Percentiles rank a stretch among this genome's conserved stretches.
These are phyloP conservation scores for Phyllostachys edulis DNA, from an alignment of 176 grass and related monocot species.

Conservation along the genomic window DNA sequence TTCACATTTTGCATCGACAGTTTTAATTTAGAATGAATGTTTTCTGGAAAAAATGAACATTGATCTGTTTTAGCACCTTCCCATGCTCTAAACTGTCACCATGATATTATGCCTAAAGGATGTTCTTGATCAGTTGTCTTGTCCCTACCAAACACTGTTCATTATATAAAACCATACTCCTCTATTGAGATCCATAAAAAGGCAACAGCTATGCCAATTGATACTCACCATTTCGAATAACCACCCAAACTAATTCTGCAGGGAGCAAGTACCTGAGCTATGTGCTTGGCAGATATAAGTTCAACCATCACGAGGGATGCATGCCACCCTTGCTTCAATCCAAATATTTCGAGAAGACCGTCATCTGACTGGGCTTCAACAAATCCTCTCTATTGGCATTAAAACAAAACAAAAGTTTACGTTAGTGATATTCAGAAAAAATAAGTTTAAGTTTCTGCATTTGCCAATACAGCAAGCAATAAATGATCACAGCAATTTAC, in stretches of 20 bases:
- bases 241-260: background rate
- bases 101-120: background rate
- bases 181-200: background rate
- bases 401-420: background rate
- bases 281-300: conserved; percentile 99
- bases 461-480: conserved; percentile 1
- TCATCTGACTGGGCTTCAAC: conserved; percentile 90
- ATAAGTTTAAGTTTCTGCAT: background rate
- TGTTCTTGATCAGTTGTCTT: background rate
- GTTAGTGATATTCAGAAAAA: background rate
- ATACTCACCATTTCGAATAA: background rate
- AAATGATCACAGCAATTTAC: conserved; percentile 21
- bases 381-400: conserved; percentile 77
- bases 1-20: background rate
- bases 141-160: background rate
- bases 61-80: background rate
- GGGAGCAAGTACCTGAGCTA: conserved; percentile 68
- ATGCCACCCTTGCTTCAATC: conserved; percentile 99
- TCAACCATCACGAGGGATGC: conserved; percentile 99
- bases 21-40: background rate
- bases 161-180: background rate
- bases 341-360: conserved; percentile 98
- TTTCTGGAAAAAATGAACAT: background rate
- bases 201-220: background rate
- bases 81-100: background rate